These are phyloP conservation scores for Austroboletus eburneus DNA, from an alignment of 768 basidiomycete species.

Conservation along the genomic window DNA sequence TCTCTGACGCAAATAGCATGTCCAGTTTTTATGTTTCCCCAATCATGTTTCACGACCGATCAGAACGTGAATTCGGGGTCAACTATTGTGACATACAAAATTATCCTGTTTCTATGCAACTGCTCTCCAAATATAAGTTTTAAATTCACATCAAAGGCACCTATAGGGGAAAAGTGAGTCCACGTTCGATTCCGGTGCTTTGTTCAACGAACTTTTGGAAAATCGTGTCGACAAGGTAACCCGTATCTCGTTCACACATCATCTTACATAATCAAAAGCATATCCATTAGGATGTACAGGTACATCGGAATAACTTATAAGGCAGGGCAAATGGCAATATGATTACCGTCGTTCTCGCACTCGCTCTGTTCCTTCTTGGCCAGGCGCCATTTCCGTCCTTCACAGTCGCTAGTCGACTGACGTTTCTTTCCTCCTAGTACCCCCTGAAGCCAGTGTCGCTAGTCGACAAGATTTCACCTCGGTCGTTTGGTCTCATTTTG, in stretches of 20 bases:
- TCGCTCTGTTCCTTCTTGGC: conserved; percentile 4
- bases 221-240: conserved; percentile 22
- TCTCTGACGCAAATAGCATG: conserved; percentile 7
- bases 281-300: neutral
- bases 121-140: neutral
- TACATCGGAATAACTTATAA: no score
- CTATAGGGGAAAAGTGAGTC: neutral
- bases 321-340: no score
- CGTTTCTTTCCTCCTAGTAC: neutral
- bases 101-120: conserved; percentile 17
- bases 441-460: conserved; percentile 5
- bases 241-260: neutral
- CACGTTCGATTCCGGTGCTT: neutral
- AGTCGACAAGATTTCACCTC: conserved; percentile 8
- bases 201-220: conserved; percentile 3
- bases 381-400: conserved; percentile 18
- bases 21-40: neutral
- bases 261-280: conserved; percentile 14
- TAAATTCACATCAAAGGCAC: conserved; percentile 2
- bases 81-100: neutral
- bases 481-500: neutral
- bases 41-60: conserved; percentile 6
- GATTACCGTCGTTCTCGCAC: neutral
- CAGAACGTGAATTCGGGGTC: conserved; percentile 3
- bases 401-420: conserved; percentile 17